A percentile compares a stretch with the other conserved stretches of the same genome.
phyloP scores from a whole-genome alignment of 176 grass and related monocot genomes.

The Stipa capillata region DNA sequence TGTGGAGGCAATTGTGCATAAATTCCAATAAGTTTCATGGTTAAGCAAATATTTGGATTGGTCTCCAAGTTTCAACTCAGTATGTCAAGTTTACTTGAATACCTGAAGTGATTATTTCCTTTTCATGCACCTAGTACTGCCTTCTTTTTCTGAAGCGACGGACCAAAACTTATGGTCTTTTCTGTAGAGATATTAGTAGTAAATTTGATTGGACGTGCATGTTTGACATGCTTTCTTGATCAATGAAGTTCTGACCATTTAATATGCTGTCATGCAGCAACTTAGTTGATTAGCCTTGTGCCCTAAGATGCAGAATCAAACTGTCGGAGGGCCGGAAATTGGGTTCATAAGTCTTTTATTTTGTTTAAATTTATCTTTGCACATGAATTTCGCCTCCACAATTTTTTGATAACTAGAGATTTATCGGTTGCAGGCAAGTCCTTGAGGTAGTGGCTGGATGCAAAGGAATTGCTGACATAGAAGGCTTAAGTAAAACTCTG shows the following conservation, averaged over 20 bases:
- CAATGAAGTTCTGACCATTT: background rate
- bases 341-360: background rate
- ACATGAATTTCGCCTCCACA: background rate
- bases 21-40: background rate
- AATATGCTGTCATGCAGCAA: background rate
- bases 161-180: background rate
- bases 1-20: background rate
- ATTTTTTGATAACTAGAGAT: constrained; percentile 10
- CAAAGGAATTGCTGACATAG: constrained; percentile 81
- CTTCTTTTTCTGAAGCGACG: background rate
- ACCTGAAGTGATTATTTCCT: background rate
- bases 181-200: background rate
- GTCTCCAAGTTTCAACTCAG: background rate
- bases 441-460: constrained; percentile 77
- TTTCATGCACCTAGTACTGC: background rate
- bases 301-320: background rate
- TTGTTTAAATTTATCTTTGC: background rate
- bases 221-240: background rate
- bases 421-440: constrained; percentile 61
- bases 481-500: constrained; percentile 67
- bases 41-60: background rate
- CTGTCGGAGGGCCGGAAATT: background rate
- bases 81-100: background rate
- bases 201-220: background rate
- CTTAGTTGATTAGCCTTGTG: background rate